Evolutionary conservation across 2,329 filamentous ascomycete genomes (phyloP).

Genomic region (Fusarium coicis): DNA sequence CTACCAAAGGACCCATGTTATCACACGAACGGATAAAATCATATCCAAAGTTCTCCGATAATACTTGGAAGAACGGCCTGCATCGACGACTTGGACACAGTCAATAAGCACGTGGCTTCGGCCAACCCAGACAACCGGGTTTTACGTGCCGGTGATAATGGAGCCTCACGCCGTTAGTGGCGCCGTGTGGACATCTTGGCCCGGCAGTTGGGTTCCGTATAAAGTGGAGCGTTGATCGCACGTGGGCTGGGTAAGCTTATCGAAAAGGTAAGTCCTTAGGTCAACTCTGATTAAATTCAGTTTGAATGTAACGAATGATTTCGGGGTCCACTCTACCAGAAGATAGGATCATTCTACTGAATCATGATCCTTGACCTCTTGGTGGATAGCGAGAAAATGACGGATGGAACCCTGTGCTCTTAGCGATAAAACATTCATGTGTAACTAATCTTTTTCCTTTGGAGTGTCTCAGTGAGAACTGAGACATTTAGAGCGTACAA

Average conservation of each 20-base stretch:
- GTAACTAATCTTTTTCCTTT: fast-evolving
- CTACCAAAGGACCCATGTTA: background rate
- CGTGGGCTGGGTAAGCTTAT: background rate
- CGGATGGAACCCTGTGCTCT: fast-evolving
- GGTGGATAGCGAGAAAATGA: background rate
- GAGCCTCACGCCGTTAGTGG: background rate
- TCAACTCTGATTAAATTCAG: fast-evolving
- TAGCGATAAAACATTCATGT: no score
- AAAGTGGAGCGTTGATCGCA: background rate
- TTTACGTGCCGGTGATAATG: background rate
- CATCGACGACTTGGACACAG: background rate
- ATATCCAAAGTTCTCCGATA: background rate
- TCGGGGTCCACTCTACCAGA: background rate
- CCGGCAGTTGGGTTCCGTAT: background rate
- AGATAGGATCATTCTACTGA: fast-evolving
- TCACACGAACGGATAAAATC: background rate
- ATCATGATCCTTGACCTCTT: background rate
- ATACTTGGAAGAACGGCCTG: fast-evolving
- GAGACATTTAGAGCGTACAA: no score
- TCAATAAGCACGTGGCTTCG: background rate
- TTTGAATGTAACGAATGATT: fast-evolving
- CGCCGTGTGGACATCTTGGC: background rate
- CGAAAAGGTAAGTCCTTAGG: background rate
- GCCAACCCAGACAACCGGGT: background rate
- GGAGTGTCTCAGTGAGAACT: no score